Percentiles rank a stretch among this genome's conserved stretches.
phyloP scores from a whole-genome alignment of 1,284 basidiomycete genomes.

The Phlebopus sp. region DNA sequence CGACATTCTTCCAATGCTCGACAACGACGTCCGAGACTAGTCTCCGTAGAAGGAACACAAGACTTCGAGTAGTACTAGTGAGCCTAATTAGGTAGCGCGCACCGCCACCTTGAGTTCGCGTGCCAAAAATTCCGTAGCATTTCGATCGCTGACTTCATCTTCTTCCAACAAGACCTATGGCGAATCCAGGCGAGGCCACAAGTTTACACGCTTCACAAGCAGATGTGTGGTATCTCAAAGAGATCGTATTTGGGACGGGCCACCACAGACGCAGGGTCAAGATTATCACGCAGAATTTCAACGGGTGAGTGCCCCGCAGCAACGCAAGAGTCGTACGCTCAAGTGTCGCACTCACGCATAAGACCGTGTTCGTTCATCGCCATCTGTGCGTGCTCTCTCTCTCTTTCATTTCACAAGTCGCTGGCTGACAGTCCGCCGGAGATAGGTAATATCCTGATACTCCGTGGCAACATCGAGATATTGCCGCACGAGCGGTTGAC shows the following conservation, averaged over 20 bases:
- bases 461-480: conserved; percentile 74
- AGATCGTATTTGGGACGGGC: conserved; percentile 50
- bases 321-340: conserved; percentile 1
- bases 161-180: conserved; percentile 18
- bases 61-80: too few species aligned
- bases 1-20: too few species aligned
- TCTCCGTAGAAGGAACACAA: too few species aligned
- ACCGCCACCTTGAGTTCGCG: too few species aligned
- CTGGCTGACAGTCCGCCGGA: conserved; percentile 8
- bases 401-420: background rate
- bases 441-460: conserved; percentile 79
- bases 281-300: conserved; percentile 82
- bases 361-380: conserved; percentile 91
- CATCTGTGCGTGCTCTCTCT: conserved; percentile 55
- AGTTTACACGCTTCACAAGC: conserved; percentile 40
- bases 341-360: conserved; percentile 1
- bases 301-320: conserved; percentile 50
- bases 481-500: conserved; percentile 59
- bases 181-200: conserved; percentile 12
- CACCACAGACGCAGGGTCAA: conserved; percentile 41
- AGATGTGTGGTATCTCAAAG: conserved; percentile 80
- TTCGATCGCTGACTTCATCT: too few species aligned
- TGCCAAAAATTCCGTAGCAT: too few species aligned
- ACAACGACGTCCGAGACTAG: too few species aligned
- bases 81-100: too few species aligned